Evolutionary conservation across 768 basidiomycete species (phyloP), one percentile per base, ranked within the genome.

Genomic region (Macrocybe gigantea): DNA sequence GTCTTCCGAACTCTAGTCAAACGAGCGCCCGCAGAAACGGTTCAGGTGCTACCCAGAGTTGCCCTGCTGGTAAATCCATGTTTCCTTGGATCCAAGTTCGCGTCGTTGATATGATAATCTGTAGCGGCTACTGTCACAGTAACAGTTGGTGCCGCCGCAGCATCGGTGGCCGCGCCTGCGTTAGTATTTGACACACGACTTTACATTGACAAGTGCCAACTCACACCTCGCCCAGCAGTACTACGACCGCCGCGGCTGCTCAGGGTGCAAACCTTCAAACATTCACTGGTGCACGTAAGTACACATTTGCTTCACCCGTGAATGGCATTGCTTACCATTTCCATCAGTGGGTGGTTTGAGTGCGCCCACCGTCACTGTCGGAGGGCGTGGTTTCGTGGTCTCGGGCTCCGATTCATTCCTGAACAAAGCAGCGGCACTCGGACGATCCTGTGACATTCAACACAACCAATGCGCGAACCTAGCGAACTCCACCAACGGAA

Each of bases 381-480:
- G 75, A 35, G 77, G 73, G 29, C 60, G 64, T 49, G 77, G 75
- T 35, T 81, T 83, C 63, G 52, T 61, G 6, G 77, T 79, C 44
- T 61, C 64, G 9, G 66, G 65, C 45, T 71, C 69, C 39, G 70
- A 72, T 36, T 52, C 57, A 37, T 82, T 81, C 71, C 52, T 77
- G 32, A 75, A 78, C 56, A 35, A 64, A 10, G 60, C 60, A 32
- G 74, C 72, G 36, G 79, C 80, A 12, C 66, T 81, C 32, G 75
- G 74, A 14, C 74, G 80, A 31, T 77, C 77, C 1, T 83, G 81
- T 62, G 77, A 78, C 53, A 69, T 77, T 35, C 78, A 81, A 60
- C 71, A 79, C 58, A 81, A 80, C 62, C 48, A 60, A 33, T 83
- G 80, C 52, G 75, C 77, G 34, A 66, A 80, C 58, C 54, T 67